A percentile compares a stretch with the other conserved stretches of the same genome.
Evolutionary conservation across 2,329 filamentous ascomycete species (phyloP).

Genomic region (Penicillium italicum): DNA sequence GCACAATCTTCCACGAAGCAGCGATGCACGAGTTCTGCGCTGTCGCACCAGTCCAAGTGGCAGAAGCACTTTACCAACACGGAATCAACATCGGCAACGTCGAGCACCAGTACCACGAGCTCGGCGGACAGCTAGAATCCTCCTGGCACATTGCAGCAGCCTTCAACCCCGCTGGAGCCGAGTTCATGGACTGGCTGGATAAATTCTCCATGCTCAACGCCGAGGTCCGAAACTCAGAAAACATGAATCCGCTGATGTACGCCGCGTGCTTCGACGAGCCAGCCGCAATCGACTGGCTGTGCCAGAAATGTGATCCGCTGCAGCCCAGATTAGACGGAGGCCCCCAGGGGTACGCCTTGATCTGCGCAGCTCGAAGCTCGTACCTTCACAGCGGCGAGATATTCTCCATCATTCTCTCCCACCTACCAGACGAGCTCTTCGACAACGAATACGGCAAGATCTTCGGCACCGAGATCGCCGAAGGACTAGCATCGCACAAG

Average conservation of each 20-base stretch:
- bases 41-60: background rate
- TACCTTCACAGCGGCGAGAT: background rate
- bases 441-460: slow-evolving; percentile 1
- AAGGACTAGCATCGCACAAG: background rate
- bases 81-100: slow-evolving; percentile 5
- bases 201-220: slow-evolving; percentile 1
- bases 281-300: background rate
- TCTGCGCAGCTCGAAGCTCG: background rate
- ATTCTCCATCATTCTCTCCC: background rate
- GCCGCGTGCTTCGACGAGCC: slow-evolving; percentile 3
- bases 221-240: background rate
- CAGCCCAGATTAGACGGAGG: background rate
- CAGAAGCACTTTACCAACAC: background rate
- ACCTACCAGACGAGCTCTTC: background rate
- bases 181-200: background rate
- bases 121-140: slow-evolving; percentile 2
- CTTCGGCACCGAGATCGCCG: slow-evolving; percentile 1
- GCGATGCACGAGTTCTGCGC: slow-evolving; percentile 3
- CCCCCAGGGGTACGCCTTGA: background rate
- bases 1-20: background rate
- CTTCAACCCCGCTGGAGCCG: background rate
- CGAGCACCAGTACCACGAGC: background rate
- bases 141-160: slow-evolving; percentile 10
- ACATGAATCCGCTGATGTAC: slow-evolving; percentile 4
- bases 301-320: background rate